Evolutionary conservation across 352 stramenopile species (phyloP), one percentile per base, ranked within the genome.

Genomic region (Aphanomyces astaci): DNA sequence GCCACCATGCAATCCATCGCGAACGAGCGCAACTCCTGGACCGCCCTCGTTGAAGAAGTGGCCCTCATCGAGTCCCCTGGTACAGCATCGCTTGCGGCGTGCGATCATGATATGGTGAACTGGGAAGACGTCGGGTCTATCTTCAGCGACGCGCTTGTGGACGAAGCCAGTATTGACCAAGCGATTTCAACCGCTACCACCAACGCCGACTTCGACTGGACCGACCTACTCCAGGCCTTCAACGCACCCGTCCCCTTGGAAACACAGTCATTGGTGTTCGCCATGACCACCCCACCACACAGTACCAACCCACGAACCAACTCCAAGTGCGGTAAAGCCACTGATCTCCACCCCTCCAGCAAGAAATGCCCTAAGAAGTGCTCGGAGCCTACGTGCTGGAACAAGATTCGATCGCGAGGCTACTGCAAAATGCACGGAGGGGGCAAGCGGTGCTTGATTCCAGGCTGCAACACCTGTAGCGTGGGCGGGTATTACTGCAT

Each of bases 401-500:
- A 83, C 28, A 91, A 81, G 0, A 82, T 94, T 56, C 82, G 86
- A 15, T 92, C 86, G 19, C 80, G 82, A 24, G 86, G 86, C 19
- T 75, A 90, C 13, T 94, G 86, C 79, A 92, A 92, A 54, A 82
- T 79, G 4, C 86, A 92, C 51, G 84, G 86, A 3, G 86, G 86
- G 39, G 86, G 86, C 1, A 77, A 85, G 22, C 84, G 86, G 28
- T 94, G 86, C 45, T 80, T 80, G 4, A 86, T 83, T 54, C 60
- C 75, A 0, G 84, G 81, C 46, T 94, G 86, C 27, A 81, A 80
- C 0, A 73, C 90, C 10, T 92, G 86, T 51, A 82, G 90, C 59
- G 83, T 92, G 69, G 83, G 86, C 33, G 86, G 86, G 63, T 82
- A 80, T 32, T 90, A 86, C 62, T 94, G 84, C 40, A 92, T 94